Evolutionary conservation across 768 basidiomycete genomes (phyloP).

Genomic region (Obba rivulosa): DNA sequence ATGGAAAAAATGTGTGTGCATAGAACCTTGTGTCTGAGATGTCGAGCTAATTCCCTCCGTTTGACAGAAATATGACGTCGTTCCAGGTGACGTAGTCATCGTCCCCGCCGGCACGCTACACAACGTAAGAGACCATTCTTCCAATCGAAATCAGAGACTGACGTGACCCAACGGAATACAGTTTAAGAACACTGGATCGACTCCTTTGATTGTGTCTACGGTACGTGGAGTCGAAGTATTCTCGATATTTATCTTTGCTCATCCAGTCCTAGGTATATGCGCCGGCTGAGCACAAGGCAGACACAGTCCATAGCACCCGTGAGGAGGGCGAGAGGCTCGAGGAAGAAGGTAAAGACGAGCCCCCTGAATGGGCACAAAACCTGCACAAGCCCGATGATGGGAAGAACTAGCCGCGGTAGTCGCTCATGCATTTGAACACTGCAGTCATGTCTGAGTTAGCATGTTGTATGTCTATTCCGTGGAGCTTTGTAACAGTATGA

Average conservation of each 20-base stretch:
- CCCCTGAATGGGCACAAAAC: constrained; percentile 18
- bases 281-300: constrained; percentile 24
- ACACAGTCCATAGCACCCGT: constrained; percentile 20
- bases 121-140: constrained; percentile 15
- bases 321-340: constrained; percentile 24
- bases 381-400: no score
- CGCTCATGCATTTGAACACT: no score
- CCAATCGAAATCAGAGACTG: not conserved
- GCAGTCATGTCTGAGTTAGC: no score
- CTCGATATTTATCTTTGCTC: not conserved
- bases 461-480: no score
- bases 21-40: not conserved
- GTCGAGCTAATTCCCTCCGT: not conserved
- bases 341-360: constrained; percentile 24
- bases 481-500: no score
- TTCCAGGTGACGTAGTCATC: constrained; percentile 22
- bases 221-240: constrained; percentile 6
- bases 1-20: constrained; percentile 14
- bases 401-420: no score
- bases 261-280: constrained; percentile 19
- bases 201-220: constrained; percentile 21
- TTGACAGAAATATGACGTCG: constrained; percentile 11
- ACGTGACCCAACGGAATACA: constrained; percentile 2
- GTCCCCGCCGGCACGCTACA: constrained; percentile 23
- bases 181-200: constrained; percentile 23